Evolutionary conservation across 495 filamentous ascomycete species (phyloP), one percentile per base, ranked within the genome.

Genomic region (Neurospora sp.): DNA sequence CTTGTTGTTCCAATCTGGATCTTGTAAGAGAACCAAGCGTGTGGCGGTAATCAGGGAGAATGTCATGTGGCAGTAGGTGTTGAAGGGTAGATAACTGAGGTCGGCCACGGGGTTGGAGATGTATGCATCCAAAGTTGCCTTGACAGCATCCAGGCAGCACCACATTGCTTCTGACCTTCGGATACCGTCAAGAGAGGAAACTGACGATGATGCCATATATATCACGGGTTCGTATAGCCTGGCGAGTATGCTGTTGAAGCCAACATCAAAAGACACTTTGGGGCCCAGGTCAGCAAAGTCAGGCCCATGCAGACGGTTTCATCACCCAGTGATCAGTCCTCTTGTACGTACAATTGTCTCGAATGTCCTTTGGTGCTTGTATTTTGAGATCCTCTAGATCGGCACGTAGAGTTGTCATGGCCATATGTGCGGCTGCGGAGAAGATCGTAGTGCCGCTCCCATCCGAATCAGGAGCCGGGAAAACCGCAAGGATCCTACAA

Each of bases 211-310:
- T 12, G 70, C 72, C 48, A 75, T 76, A 46, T 75, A 70, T 16
- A 78, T 74, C 11, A 44, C 77, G 1, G 78, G 78, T 69, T 80
- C 78, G 59, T 77, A 77, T 10, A 80, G 73, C 44, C 75, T 71
- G 16, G 74, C 70, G 9, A 80, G 73, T 0, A 72, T 31, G 35
- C 74, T 69, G 6, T 73, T 42, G 38, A 76, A 77, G 23, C 38
- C 59, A 4, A 74, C 41, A 2, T 75, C 39, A 69, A 78, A 75
- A 0, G 74, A n/a, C 31, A 42, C 78, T 78, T 35, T 11, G 27
- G n/a, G 35, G 39, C 5, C 70, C 41, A 39, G 12, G 54, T 62
- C 54, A 62, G 54, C 54, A 62, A 62, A 62, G 11, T 14, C 11
- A 59, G 11, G 27, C 20, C 10, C 20, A 23, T 14, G 20, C 23